These are phyloP conservation scores for Xerocomus amazonicus DNA, from an alignment of 1,284 basidiomycete species.

Conservation along the genomic window DNA sequence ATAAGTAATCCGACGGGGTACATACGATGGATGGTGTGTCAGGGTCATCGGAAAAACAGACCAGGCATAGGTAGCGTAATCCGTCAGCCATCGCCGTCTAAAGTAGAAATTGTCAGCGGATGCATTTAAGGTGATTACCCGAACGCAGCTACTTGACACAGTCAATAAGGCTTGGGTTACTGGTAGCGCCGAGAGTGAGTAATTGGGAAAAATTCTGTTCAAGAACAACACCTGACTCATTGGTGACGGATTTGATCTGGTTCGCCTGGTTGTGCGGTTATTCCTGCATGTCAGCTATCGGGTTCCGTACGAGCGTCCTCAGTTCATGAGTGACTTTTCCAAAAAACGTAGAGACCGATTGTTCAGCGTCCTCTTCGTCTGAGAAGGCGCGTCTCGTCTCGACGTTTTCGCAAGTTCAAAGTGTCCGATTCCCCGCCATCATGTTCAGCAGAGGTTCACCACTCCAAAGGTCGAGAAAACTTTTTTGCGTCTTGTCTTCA, in stretches of 20 bases:
- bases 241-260: conserved; percentile 18
- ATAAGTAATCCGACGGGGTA: conserved; percentile 15
- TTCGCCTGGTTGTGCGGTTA: conserved; percentile 16
- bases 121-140: conserved; percentile 22
- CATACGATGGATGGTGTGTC: conserved; percentile 23
- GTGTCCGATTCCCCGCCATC: too few relatives aligned
- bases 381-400: too few relatives aligned
- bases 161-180: conserved; percentile 17
- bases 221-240: conserved; percentile 14
- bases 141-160: conserved; percentile 16
- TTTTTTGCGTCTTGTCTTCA: too few relatives aligned
- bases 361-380: too few relatives aligned
- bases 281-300: conserved; percentile 9
- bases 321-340: too few relatives aligned
- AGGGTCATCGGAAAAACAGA: conserved; percentile 13
- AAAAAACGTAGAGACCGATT: too few relatives aligned
- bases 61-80: conserved; percentile 6
- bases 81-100: too few relatives aligned
- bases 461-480: too few relatives aligned
- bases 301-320: too few relatives aligned
- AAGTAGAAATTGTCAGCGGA: too few relatives aligned
- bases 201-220: conserved; percentile 23
- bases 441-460: too few relatives aligned
- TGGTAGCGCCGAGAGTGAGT: conserved; percentile 20
- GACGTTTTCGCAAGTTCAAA: too few relatives aligned